These are phyloP conservation scores for Trypanosoma platydactyli DNA, from an alignment of 208 protist genomes.

Conservation along the genomic window DNA sequence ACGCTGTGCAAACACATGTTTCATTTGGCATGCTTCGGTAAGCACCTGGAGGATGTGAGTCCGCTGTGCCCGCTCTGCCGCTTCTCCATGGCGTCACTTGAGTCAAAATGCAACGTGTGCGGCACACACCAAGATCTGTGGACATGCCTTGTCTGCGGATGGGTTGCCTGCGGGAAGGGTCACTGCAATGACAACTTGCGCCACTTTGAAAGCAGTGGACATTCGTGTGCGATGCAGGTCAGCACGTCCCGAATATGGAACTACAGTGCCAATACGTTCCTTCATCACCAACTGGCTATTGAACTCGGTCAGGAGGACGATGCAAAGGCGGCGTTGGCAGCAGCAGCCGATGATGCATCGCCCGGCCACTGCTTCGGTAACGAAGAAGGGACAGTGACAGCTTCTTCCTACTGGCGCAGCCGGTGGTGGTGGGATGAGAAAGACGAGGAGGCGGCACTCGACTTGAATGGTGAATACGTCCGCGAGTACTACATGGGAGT, in stretches of 20 bases:
- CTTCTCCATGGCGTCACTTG: constrained; percentile 72
- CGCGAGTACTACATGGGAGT: constrained; percentile 27
- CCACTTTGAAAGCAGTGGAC: constrained; percentile 63
- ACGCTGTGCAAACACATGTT: constrained; percentile 80
- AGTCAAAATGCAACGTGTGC: constrained; percentile 69
- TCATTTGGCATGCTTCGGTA: constrained; percentile 64
- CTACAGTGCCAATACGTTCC: constrained; percentile 54
- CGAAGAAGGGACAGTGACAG: constrained; percentile 14
- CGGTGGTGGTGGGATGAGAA: constrained; percentile 41
- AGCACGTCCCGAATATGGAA: constrained; percentile 73
- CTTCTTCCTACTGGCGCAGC: constrained; percentile 31
- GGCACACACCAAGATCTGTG: constrained; percentile 77
- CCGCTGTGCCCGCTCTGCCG: constrained; percentile 80
- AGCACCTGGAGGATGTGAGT: constrained; percentile 40
- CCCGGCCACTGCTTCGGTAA: background rate
- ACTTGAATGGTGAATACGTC: constrained; percentile 30
- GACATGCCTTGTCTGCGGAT: constrained; percentile 84
- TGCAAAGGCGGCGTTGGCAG: constrained; percentile 17
- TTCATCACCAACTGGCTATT: constrained; percentile 79
- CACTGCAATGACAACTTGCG: constrained; percentile 47
- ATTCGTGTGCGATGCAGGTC: constrained; percentile 77
- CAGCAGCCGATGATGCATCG: constrained; percentile 15
- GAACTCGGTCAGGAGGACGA: constrained; percentile 48
- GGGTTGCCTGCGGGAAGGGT: constrained; percentile 66
- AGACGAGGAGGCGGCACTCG: constrained; percentile 27